Evolutionary conservation across 306 rosid genomes (phyloP).

Genomic region (Elaeagnus macrophylla): DNA sequence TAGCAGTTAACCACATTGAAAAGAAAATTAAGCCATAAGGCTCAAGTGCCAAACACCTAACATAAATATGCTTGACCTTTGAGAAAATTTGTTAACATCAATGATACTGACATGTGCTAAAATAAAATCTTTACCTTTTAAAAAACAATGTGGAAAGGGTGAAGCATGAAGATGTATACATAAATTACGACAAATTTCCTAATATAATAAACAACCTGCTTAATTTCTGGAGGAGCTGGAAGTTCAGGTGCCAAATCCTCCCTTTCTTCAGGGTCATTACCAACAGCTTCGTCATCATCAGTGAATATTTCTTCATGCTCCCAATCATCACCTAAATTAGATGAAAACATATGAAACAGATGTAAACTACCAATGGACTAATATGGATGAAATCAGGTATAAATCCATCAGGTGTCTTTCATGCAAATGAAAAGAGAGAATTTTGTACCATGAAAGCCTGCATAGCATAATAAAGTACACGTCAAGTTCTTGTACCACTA

Average conservation of each 20-base stretch:
- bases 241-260: slow-evolving; percentile 94
- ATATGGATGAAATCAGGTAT: neutral
- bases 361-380: slow-evolving; percentile 5
- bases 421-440: neutral
- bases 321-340: slow-evolving; percentile 83
- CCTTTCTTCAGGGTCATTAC: slow-evolving; percentile 86
- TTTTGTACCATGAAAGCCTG: neutral
- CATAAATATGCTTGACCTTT: too few species aligned
- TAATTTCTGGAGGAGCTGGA: slow-evolving; percentile 96
- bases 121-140: too few species aligned
- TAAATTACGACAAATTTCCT: neutral
- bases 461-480: neutral
- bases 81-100: too few species aligned
- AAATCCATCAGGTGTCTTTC: slow-evolving; percentile 10
- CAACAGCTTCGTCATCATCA: slow-evolving; percentile 95
- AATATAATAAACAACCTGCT: slow-evolving; percentile 49
- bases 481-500: neutral
- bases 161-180: neutral
- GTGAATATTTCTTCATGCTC: slow-evolving; percentile 97
- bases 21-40: too few species aligned
- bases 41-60: too few species aligned
- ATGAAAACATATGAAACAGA: slow-evolving; percentile 1
- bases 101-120: too few species aligned
- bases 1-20: too few species aligned
- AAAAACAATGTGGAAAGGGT: neutral